Evolutionary conservation across 805 yeast genomes (phyloP).

Genomic region (Lachancea cidri): DNA sequence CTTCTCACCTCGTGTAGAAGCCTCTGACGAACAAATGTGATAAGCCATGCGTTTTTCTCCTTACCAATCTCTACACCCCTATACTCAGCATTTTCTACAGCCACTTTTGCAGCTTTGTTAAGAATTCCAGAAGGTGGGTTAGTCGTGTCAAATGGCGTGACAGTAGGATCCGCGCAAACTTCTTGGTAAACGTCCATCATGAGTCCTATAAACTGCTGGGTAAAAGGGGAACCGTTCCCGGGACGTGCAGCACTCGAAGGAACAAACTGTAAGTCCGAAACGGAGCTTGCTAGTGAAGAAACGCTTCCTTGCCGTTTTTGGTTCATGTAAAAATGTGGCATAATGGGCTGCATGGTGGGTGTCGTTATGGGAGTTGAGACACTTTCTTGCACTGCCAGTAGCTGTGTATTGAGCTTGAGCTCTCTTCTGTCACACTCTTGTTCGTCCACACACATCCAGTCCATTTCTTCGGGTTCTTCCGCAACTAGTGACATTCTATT

Average conservation of each 20-base stretch:
- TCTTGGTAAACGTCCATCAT: slow-evolving; percentile 44
- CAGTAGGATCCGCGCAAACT: slow-evolving; percentile 50
- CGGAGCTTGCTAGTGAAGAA: slow-evolving; percentile 27
- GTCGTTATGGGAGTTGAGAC: slow-evolving; percentile 12
- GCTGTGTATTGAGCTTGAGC: slow-evolving; percentile 8
- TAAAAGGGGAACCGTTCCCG: slow-evolving; percentile 14
- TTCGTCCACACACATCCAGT: slow-evolving; percentile 9
- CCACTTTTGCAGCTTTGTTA: slow-evolving; percentile 53
- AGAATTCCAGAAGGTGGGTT: slow-evolving; percentile 67
- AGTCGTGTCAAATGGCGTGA: slow-evolving; percentile 60
- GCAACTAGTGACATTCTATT: slow-evolving; percentile 4
- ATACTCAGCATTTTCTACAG: slow-evolving; percentile 37
- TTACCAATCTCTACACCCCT: slow-evolving; percentile 35
- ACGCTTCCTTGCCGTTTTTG: slow-evolving; percentile 23
- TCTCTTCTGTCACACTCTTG: slow-evolving; percentile 8
- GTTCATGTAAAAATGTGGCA: slow-evolving; percentile 15
- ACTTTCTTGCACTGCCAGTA: slow-evolving; percentile 4
- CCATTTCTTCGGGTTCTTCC: slow-evolving; percentile 12
- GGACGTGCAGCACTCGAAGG: slow-evolving; percentile 9
- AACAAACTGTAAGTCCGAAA: slow-evolving; percentile 20
- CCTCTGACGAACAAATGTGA: slow-evolving; percentile 37
- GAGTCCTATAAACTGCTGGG: slow-evolving; percentile 40
- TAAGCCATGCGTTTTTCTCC: slow-evolving; percentile 35
- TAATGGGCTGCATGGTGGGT: slow-evolving; percentile 8
- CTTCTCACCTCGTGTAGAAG: slow-evolving; percentile 30